Conservation (phyloP, 2,329 filamentous ascomycete genomes). For the Aphanocladium album region DNA sequence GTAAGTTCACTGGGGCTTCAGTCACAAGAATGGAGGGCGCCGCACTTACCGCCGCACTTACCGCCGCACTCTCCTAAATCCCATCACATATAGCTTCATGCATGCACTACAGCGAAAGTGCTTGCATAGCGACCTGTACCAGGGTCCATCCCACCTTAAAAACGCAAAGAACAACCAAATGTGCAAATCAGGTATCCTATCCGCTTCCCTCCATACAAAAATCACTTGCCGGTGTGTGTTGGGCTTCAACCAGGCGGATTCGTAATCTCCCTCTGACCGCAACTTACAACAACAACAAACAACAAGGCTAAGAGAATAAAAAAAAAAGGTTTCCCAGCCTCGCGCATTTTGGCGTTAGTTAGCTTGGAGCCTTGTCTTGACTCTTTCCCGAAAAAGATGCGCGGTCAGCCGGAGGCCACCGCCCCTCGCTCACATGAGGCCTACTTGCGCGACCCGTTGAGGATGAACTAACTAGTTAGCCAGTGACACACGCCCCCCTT, state of each 20-base stretch:
- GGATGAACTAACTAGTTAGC: neutral
- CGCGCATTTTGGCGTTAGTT: neutral
- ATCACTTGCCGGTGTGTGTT: too few species aligned
- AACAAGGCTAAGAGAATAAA: neutral
- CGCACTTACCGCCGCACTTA: neutral
- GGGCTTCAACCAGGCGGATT: neutral
- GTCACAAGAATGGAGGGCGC: too few species aligned
- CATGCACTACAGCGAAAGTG: neutral
- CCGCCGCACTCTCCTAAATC: neutral
- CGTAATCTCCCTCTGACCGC: slow-evolving; percentile 1
- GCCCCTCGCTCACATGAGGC: neutral
- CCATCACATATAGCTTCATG: neutral
- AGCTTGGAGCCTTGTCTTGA: slow-evolving; percentile 7
- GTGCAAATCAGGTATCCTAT: neutral
- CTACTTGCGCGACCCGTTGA: neutral
- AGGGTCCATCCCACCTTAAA: neutral
- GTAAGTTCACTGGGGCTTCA: too few species aligned
- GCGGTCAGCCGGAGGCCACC: neutral
- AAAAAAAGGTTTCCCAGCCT: neutral
- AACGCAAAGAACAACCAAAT: neutral
- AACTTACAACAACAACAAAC: slow-evolving; percentile 10
- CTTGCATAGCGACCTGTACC: neutral
- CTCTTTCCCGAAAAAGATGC: neutral
- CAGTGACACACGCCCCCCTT: neutral
- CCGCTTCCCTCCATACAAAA: too few species aligned